Evolutionary conservation across 768 basidiomycete genomes (phyloP).

Genomic region (Tremella fuciformis): DNA sequence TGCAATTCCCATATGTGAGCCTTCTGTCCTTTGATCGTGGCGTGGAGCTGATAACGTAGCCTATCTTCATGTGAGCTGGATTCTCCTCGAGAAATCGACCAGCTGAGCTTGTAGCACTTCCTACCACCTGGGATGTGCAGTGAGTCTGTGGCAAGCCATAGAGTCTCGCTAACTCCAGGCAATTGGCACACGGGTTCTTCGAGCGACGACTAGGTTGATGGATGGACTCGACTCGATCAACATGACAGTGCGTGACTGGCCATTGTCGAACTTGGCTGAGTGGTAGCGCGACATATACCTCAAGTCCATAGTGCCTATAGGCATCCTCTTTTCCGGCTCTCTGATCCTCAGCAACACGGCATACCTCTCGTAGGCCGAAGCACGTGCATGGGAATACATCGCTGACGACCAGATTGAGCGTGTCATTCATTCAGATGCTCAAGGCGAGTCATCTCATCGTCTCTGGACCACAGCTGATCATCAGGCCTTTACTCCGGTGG

Average conservation of each 20-base stretch:
- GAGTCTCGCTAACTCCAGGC: conserved; percentile 26
- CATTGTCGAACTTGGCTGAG: conserved; percentile 6
- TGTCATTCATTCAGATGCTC: conserved; percentile 55
- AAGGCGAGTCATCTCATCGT: conserved; percentile 58
- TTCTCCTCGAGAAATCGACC: neutral
- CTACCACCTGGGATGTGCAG: conserved; percentile 48
- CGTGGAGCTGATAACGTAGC: conserved; percentile 36
- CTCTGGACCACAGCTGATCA: conserved; percentile 6
- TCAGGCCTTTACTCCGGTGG: conserved; percentile 66
- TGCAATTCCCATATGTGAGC: conserved; percentile 73
- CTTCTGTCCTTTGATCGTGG: conserved; percentile 62
- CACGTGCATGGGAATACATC: neutral
- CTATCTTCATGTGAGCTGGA: conserved; percentile 42
- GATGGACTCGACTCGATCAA: conserved; percentile 46
- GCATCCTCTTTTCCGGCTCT: conserved; percentile 86
- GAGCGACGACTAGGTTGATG: conserved; percentile 46
- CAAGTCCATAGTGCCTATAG: conserved; percentile 87
- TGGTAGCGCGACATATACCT: conserved; percentile 57
- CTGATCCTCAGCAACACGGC: conserved; percentile 89
- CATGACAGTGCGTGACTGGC: conserved; percentile 42
- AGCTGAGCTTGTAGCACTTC: conserved; percentile 32
- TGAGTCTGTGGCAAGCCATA: conserved; percentile 14
- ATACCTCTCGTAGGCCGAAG: conserved; percentile 55
- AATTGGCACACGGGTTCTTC: conserved; percentile 44
- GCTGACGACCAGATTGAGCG: conserved; percentile 60